Evolutionary conservation across 805 yeast species (phyloP).

Genomic region (Suhomyces kilbournensis): DNA sequence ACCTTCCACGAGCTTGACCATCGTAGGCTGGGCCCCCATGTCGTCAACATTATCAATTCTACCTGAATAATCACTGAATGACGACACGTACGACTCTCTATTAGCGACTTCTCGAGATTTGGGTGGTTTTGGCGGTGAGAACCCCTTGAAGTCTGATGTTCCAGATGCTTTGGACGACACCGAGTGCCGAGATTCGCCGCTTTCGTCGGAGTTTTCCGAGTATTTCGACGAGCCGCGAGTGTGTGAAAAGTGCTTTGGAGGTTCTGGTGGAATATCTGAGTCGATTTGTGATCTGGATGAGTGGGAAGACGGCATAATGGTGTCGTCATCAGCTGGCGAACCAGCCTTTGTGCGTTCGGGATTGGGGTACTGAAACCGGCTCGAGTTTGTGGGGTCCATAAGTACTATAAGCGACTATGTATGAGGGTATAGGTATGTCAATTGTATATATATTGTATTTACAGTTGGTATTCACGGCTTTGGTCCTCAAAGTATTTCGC

Average conservation of each 20-base stretch:
- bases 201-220: not conserved
- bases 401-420: not conserved
- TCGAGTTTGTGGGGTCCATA: not conserved
- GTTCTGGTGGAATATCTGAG: not conserved
- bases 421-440: not conserved
- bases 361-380: not conserved
- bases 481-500: not conserved
- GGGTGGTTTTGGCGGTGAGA: constrained; percentile 9
- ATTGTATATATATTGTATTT: not conserved
- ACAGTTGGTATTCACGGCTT: not conserved
- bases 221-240: not conserved
- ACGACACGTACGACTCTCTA: constrained; percentile 14
- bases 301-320: not conserved
- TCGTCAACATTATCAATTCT: constrained; percentile 22
- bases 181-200: not conserved
- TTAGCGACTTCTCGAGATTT: constrained; percentile 1
- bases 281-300: not conserved
- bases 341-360: not conserved
- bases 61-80: constrained; percentile 17
- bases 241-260: not conserved
- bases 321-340: not conserved
- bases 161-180: not conserved
- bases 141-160: constrained; percentile 6
- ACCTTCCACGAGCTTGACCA: constrained; percentile 3
- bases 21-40: constrained; percentile 9